These are phyloP conservation scores for Stereum hirsutum DNA, from an alignment of 1,284 basidiomycete species.

Conservation along the genomic window DNA sequence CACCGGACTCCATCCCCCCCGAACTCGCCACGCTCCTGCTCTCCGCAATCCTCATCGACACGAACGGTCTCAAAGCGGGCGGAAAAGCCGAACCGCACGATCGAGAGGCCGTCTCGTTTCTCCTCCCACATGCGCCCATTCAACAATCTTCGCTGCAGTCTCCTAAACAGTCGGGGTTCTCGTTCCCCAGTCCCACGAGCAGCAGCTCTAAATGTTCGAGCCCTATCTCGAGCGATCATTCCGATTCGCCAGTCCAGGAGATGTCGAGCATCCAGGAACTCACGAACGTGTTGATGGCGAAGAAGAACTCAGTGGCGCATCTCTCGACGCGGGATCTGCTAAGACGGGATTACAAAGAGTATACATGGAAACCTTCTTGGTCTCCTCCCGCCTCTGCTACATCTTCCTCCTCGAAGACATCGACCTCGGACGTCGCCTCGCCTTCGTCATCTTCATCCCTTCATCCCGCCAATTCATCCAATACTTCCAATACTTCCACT, in stretches of 20 bases:
- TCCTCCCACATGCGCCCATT: conserved; percentile 30
- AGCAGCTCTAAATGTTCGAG: background rate
- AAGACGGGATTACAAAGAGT: conserved; percentile 91
- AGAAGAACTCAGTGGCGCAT: conserved; percentile 65
- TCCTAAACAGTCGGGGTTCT: background rate
- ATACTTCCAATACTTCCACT: too few species aligned
- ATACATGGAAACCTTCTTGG: conserved; percentile 34
- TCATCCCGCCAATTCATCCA: too few species aligned
- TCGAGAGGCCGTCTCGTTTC: conserved; percentile 46
- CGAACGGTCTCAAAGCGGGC: conserved; percentile 63
- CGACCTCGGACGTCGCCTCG: too few species aligned
- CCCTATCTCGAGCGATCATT: too few species aligned
- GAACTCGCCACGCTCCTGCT: conserved; percentile 77
- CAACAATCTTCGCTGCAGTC: conserved; percentile 1
- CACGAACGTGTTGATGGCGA: conserved; percentile 37
- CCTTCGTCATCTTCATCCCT: too few species aligned
- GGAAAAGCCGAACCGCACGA: conserved; percentile 71
- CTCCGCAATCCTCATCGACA: conserved; percentile 77
- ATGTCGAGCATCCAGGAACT: conserved; percentile 37
- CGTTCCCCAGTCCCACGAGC: background rate
- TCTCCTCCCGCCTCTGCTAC: conserved; percentile 14
- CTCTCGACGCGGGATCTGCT: conserved; percentile 73
- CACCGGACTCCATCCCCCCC: conserved; percentile 29
- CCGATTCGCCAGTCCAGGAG: conserved; percentile 25
- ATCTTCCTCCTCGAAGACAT: too few species aligned